Evolutionary conservation across 371 early-diverging fungal genomes (phyloP).

Genomic region (Mucor irregularis): DNA sequence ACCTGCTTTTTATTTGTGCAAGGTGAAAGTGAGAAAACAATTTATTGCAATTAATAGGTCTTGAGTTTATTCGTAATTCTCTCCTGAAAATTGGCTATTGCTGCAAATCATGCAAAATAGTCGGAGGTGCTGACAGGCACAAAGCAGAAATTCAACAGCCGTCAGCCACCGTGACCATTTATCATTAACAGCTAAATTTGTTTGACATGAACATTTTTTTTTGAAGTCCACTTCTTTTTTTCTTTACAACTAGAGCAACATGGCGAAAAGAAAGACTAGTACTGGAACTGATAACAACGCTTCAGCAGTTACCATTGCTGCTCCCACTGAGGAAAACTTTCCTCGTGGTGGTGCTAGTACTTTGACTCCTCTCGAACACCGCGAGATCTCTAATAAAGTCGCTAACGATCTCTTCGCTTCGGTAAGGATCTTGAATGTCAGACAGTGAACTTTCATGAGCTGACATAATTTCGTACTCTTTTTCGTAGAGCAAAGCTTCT

Average conservation of each 20-base stretch:
- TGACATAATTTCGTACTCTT: not conserved
- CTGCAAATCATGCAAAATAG: too few relatives aligned
- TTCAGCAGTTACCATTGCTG: slow-evolving; percentile 23
- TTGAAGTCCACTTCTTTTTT: not conserved
- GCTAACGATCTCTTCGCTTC: slow-evolving; percentile 59
- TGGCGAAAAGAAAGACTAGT: slow-evolving; percentile 20
- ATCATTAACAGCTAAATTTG: not conserved
- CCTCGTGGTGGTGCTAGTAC: slow-evolving; percentile 83
- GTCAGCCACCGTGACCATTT: slow-evolving; percentile 10
- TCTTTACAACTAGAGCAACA: not conserved
- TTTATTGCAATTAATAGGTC: too few relatives aligned
- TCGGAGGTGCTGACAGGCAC: too few relatives aligned
- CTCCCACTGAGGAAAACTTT: slow-evolving; percentile 53
- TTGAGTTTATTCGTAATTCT: too few relatives aligned
- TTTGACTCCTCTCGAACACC: slow-evolving; percentile 82
- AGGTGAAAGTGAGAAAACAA: too few relatives aligned
- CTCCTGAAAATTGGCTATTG: too few relatives aligned
- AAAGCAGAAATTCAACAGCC: too few relatives aligned
- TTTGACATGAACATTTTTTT: not conserved
- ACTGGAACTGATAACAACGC: slow-evolving; percentile 13
- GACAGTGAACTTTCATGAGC: not conserved
- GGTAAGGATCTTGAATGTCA: slow-evolving; percentile 14
- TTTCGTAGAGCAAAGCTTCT: slow-evolving; percentile 9
- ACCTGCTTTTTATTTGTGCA: too few relatives aligned
- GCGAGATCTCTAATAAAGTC: slow-evolving; percentile 75